These are phyloP conservation scores for Centella asiatica DNA, from an alignment of 129 eudicot genomes.

Conservation along the genomic window DNA sequence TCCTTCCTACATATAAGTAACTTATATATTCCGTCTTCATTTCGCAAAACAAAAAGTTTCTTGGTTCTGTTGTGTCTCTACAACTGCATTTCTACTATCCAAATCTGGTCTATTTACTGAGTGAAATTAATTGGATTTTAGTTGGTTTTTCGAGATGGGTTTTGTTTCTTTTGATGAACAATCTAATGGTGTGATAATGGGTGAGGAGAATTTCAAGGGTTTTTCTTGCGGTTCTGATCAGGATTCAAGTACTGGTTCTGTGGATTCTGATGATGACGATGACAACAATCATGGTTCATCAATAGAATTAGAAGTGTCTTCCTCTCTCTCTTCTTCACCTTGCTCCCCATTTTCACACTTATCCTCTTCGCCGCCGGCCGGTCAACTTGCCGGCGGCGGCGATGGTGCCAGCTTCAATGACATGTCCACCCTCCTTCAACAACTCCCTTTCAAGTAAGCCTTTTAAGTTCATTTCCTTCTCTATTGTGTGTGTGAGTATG, in stretches of 20 bases:
- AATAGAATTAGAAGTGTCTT: slow-evolving; percentile 20
- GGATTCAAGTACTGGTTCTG: slow-evolving; percentile 30
- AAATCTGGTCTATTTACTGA: no score
- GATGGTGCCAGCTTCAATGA: slow-evolving; percentile 26
- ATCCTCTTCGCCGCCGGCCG: slow-evolving; percentile 1
- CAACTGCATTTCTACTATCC: no score
- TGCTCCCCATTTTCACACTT: neutral
- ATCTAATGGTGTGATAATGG: slow-evolving; percentile 33
- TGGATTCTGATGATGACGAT: slow-evolving; percentile 25
- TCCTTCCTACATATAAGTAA: neutral
- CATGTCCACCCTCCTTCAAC: slow-evolving; percentile 62
- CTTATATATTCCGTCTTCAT: neutral
- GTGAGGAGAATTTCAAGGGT: slow-evolving; percentile 17
- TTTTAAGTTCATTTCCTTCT: neutral
- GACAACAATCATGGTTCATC: neutral
- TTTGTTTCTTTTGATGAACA: slow-evolving; percentile 35
- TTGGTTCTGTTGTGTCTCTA: no score
- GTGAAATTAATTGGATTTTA: no score
- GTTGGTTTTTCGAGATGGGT: no score
- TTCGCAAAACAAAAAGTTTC: no score
- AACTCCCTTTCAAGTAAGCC: slow-evolving; percentile 70
- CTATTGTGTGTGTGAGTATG: neutral
- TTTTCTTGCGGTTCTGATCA: slow-evolving; percentile 24
- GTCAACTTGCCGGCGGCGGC: neutral
- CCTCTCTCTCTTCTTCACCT: slow-evolving; percentile 15